Evolutionary conservation across 1,139 yeast species (phyloP).

Genomic region (Diutina catenulata): DNA sequence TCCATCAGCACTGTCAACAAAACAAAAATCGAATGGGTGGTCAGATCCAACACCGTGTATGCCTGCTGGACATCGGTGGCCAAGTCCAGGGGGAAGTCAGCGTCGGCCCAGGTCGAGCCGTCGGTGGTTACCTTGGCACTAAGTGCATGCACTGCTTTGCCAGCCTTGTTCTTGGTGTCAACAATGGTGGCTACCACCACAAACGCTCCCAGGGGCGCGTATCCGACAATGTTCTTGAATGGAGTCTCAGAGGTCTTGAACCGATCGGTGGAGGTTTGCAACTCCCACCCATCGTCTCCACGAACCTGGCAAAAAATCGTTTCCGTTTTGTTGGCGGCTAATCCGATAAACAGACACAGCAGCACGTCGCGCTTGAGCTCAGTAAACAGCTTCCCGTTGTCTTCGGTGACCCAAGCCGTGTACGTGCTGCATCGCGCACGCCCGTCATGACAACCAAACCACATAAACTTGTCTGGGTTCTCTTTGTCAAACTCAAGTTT

Average conservation of each 20-base stretch:
- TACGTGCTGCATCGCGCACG: background rate
- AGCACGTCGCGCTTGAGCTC: conserved; percentile 38
- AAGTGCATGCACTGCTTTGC: background rate
- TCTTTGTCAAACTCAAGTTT: conserved; percentile 37
- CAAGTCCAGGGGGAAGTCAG: conserved; percentile 65
- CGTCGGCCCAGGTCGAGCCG: conserved; percentile 71
- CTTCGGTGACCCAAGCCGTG: conserved; percentile 46
- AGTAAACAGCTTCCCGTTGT: conserved; percentile 54
- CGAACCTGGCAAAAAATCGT: conserved; percentile 52
- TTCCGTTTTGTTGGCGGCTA: conserved; percentile 28
- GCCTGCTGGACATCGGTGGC: conserved; percentile 59
- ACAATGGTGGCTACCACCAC: conserved; percentile 57
- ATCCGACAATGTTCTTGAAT: conserved; percentile 49
- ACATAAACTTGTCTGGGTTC: conserved; percentile 48
- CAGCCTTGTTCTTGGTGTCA: conserved; percentile 18
- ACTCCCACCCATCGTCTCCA: conserved; percentile 15
- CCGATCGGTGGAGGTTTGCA: conserved; percentile 22
- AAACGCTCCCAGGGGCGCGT: conserved; percentile 54
- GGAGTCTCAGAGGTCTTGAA: conserved; percentile 29
- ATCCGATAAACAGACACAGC: conserved; percentile 58
- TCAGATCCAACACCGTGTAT: conserved; percentile 72
- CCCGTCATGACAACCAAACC: conserved; percentile 45
- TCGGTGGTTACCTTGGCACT: conserved; percentile 69
- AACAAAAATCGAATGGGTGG: conserved; percentile 63
- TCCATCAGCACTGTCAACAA: conserved; percentile 63